Base-by-base conservation (phyloP, 352 stramenopile species). In the Pythium insidiosum region DNA sequence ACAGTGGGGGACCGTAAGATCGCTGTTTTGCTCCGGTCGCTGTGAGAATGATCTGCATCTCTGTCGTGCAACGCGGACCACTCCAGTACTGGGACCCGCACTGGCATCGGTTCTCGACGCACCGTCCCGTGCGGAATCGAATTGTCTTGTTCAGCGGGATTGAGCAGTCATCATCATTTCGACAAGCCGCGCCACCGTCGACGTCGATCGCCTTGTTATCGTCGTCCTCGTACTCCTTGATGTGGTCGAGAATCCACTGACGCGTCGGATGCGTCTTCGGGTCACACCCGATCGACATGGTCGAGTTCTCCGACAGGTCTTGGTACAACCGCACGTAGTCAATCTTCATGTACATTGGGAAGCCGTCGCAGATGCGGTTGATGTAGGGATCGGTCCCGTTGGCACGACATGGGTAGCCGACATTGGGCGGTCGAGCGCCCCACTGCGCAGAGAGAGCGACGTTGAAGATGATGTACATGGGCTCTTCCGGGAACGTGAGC, bases 391-490 rank as follows among this genome's bases (percentile, higher is more conserved):
- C 34, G n/a, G 67, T 60, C n/a, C 72, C 74, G 39, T 85, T 59
- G 23, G 72, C 70, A 7, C 75, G 72, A 24, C 73, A 86, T 1
- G 62, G 58, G 7, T 75, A 59, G 18, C 67, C 73, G 0, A 58
- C 50, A 43, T 88, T 85, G 7, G 73, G 73, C 6, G 74, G 76
- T 36, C 58, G 61, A 10, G 74, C 57, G 0, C 71, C 87, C 93
- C 93, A 98, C 47, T 82, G 58, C 16, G 66, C 64, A 15, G 83
- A 95, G 23, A 98, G 55, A 1, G 93, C 93, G 20, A 95, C 94
- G 66, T 97, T 98, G 39, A 98, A 59, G 44, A 98, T 76, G 50
- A 98, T 66, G 63, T 97, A 97, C 65, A 88, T 92, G 6, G 93
- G 90, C 54, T 98, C 93, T 31, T 90, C 76, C 1, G 71, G 67